Evolutionary conservation across 352 stramenopile genomes (phyloP).

Genomic region (Globisporangium spinosum): DNA sequence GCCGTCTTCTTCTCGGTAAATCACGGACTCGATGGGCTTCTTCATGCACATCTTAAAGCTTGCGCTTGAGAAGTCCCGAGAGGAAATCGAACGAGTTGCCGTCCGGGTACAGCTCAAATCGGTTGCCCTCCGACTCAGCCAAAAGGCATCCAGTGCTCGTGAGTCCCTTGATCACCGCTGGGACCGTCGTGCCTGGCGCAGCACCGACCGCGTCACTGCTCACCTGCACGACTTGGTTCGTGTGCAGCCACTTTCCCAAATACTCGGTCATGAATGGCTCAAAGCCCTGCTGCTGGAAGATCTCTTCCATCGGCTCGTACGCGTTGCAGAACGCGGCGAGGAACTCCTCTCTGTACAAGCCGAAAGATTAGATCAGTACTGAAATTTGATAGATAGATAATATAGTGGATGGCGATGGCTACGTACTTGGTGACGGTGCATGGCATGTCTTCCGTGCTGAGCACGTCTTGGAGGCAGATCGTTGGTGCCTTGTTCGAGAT

Average conservation of each 20-base stretch:
- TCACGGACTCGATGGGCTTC: not conserved
- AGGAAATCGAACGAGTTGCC: conserved; percentile 90
- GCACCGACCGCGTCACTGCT: conserved; percentile 29
- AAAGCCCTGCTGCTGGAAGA: conserved; percentile 82
- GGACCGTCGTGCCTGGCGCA: conserved; percentile 29
- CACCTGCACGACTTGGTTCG: conserved; percentile 81
- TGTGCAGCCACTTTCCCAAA: conserved; percentile 80
- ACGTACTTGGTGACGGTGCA: conserved; percentile 79
- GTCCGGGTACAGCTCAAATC: conserved; percentile 86
- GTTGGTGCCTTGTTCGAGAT: conserved; percentile 88
- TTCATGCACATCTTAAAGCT: conserved; percentile 38
- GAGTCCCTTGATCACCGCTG: conserved; percentile 74
- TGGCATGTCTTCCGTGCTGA: conserved; percentile 48
- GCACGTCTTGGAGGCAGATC: conserved; percentile 79
- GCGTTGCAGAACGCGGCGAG: conserved; percentile 85
- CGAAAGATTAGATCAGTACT: not conserved
- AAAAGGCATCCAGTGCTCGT: conserved; percentile 77
- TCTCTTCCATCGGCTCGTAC: conserved; percentile 81
- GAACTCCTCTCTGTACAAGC: conserved; percentile 67
- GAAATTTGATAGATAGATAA: not conserved
- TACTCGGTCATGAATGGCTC: conserved; percentile 84
- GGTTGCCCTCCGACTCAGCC: conserved; percentile 56
- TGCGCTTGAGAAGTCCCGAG: conserved; percentile 80
- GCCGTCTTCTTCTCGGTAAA: not conserved
- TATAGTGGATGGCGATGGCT: not conserved